These are phyloP conservation scores for Acacia acuminata DNA, from an alignment of 306 rosid species.

Conservation along the genomic window DNA sequence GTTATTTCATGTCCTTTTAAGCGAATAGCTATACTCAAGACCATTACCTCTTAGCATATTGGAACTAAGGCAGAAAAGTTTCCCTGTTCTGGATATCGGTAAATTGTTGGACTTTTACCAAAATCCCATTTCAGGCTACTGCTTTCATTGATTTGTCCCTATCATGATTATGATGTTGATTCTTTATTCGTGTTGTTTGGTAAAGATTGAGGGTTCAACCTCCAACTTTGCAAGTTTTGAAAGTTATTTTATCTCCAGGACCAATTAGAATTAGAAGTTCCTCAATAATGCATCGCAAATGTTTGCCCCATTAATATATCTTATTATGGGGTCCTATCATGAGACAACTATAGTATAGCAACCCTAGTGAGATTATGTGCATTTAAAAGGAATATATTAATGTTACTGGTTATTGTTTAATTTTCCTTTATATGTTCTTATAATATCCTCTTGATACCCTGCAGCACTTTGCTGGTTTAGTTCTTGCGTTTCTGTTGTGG, in stretches of 20 bases:
- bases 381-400: not conserved
- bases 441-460: slow-evolving; percentile 1
- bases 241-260: not conserved
- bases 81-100: not conserved
- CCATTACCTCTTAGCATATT: not conserved
- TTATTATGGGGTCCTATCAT: not conserved
- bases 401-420: not conserved
- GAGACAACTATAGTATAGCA: not conserved
- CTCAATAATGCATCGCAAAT: not conserved
- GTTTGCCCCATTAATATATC: not conserved
- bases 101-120: not conserved
- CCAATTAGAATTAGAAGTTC: not conserved
- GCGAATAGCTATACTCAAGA: not conserved
- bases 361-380: not conserved
- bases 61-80: not conserved
- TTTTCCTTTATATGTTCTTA: not conserved
- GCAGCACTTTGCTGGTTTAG: slow-evolving; percentile 26
- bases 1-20: not conserved
- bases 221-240: not conserved
- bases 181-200: not conserved
- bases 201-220: not conserved
- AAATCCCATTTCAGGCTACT: not conserved
- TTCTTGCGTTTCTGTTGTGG: not conserved
- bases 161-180: not conserved
- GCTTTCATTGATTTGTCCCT: not conserved